Percentiles rank a stretch among this genome's conserved stretches.
Conservation (phyloP, 495 filamentous ascomycete species). For the Lophiostoma macrostomum region DNA sequence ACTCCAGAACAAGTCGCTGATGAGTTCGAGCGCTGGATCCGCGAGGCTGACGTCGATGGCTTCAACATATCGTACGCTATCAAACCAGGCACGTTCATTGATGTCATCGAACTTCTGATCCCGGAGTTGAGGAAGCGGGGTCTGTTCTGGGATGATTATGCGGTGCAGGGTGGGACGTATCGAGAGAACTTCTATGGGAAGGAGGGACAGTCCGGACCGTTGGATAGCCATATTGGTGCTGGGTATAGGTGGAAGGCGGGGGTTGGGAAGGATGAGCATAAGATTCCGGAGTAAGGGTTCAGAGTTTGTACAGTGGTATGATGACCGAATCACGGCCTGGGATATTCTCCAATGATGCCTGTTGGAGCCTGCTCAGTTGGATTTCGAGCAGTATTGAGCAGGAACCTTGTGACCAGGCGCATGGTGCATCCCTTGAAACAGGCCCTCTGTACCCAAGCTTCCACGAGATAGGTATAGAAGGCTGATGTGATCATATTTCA, state of each 20-base stretch:
- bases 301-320: background rate
- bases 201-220: slow-evolving; percentile 38
- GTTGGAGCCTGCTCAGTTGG: too few species aligned
- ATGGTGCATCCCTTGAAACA: too few species aligned
- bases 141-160: slow-evolving; percentile 53
- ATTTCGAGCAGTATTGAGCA: too few species aligned
- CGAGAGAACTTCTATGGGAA: slow-evolving; percentile 46
- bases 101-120: slow-evolving; percentile 58
- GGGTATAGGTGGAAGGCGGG: slow-evolving; percentile 39
- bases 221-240: slow-evolving; percentile 39
- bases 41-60: slow-evolving; percentile 27
- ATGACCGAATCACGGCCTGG: too few species aligned
- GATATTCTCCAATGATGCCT: too few species aligned
- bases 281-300: slow-evolving; percentile 10
- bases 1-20: slow-evolving; percentile 23
- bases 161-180: slow-evolving; percentile 49
- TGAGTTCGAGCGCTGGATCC: slow-evolving; percentile 21
- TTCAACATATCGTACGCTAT: slow-evolving; percentile 59
- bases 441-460: too few species aligned
- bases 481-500: too few species aligned
- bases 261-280: slow-evolving; percentile 6
- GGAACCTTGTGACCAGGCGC: too few species aligned
- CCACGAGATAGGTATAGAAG: too few species aligned
- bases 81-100: slow-evolving; percentile 60
- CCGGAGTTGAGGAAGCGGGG: slow-evolving; percentile 58